Evolutionary conservation across 1,139 yeast species (phyloP), one percentile per base, ranked within the genome.

Genomic region (Scheffersomyces segobiensis): DNA sequence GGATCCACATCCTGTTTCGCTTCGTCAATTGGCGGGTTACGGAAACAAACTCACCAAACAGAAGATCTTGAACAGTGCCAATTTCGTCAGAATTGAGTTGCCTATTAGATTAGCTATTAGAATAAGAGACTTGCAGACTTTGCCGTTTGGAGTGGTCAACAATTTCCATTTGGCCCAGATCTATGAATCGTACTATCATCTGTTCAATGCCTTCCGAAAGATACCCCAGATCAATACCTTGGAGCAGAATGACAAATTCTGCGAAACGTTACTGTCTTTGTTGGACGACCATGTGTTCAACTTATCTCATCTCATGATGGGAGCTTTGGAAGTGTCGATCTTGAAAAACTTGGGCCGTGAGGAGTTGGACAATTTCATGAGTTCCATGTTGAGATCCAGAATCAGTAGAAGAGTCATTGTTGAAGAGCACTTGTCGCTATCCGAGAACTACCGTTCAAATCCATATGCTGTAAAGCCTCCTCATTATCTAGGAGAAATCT

Each of bases 221-320:
- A 84, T 89, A 57, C 88, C 91, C 2, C 74, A 82, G 50, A 88
- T 93, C 63, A 79, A 81, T 39, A 84, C 88, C 0, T 71, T 92
- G 55, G 87, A 88, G 52, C 96, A 92, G 57, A 93, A 93, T 69
- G 87, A 85, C 49, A 74, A 76, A 64, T 93, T 93, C 70, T 89
- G 97, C 68, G 76, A 77, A 47, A 81, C 86, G 51, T 77, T 93
- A 58, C 81, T 85, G 46, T 77, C 81, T 42, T 82, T 93, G 62
- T 76, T 93, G 63, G 93, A 89, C 71, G 89, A 87, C 66, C 97
- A 93, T 73, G 80, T 91, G 54, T 78, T 88, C 59, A 91, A 92
- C 64, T 79, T 93, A 60, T 95, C 98, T 0, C 95, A 93, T 69
- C 78, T 93, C 61, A 89, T 93, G 81, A 91, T 92, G 93, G 98